Base-by-base conservation (phyloP, 148 eudicot genomes). In the Agrostemma githago region DNA sequence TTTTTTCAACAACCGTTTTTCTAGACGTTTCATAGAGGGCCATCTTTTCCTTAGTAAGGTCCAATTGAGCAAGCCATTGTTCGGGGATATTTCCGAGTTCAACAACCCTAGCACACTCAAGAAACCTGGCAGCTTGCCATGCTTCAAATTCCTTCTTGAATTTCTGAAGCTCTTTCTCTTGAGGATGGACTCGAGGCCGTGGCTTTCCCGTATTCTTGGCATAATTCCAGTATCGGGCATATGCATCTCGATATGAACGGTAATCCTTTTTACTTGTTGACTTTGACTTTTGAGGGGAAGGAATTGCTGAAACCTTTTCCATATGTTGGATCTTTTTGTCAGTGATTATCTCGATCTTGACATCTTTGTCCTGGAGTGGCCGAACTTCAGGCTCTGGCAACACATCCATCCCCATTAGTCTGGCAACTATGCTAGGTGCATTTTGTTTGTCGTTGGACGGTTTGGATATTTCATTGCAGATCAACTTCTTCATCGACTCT, bases 121-220 rank as follows among this genome's bases (percentile, higher is more conserved):
- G 85, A 71, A 90, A 89, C 83, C 99, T 84, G 59, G 92, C 88
- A 20, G 99, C 86, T 82, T 92, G 99, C 91, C 92, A 96, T 60
- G 94, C 97, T 83, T 88, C 92, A 83, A 96, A 96, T 8, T 96
- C 99, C 85, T 89, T 89, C 86, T 96, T 96, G 76, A 96, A 96
- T 80, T 85, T 89, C 83, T 96, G 92, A 38, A 96, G 88, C 81
- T 96, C 97, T 87, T 96, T 93, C 82, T 96, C 99, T 82, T 92
- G 99, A 72, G 99, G 99, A 80, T 96, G 99, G 82, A 88, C 89
- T 73, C 97, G 94, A 77, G 89, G 87, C 73, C 72, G 86, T 38
- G 85, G 81, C 80, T 79, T 89, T 72, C 82, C 84, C 11, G 57
- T 68, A 66, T 83, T 90, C 38, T 72, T 61, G 73, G 72, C 71